A percentile compares a stretch with the other conserved stretches of the same genome.
Evolutionary conservation across 2,329 filamentous ascomycete species (phyloP).

Genomic region (Pseudocercospora cruenta): DNA sequence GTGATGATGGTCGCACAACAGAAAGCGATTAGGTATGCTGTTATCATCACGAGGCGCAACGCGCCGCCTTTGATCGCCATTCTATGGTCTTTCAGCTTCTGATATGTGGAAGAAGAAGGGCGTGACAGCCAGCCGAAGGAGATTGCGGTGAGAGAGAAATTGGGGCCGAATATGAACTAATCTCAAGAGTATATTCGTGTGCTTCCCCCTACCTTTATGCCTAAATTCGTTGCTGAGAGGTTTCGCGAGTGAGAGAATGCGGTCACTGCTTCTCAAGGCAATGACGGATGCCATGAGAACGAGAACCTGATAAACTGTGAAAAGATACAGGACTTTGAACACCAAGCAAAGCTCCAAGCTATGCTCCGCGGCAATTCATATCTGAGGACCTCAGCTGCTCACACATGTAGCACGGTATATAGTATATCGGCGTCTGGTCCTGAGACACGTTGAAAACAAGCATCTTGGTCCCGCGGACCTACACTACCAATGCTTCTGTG

Average conservation of each 20-base stretch:
- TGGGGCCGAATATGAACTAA: not conserved
- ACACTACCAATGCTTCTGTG: too few relatives aligned
- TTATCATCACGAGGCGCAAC: slow-evolving; percentile 18
- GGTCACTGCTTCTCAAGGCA: not conserved
- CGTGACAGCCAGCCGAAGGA: not conserved
- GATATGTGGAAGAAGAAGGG: not conserved
- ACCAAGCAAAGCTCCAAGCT: not conserved
- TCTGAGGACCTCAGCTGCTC: not conserved
- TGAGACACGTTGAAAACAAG: not conserved
- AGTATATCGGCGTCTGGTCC: not conserved
- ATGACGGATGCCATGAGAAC: not conserved
- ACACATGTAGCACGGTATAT: not conserved
- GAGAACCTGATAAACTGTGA: not conserved
- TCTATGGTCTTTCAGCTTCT: not conserved
- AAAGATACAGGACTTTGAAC: not conserved
- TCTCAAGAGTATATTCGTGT: not conserved
- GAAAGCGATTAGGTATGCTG: slow-evolving; percentile 16
- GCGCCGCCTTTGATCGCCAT: slow-evolving; percentile 20
- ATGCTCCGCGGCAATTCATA: not conserved
- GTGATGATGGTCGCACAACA: slow-evolving; percentile 17
- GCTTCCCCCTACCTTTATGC: not conserved
- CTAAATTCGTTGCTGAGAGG: not conserved
- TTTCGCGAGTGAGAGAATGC: not conserved
- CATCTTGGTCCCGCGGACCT: too few relatives aligned
- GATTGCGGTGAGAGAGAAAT: not conserved